phyloP scores from a whole-genome alignment of 2,329 filamentous ascomycete genomes.

The Diaporthe helianthi region DNA sequence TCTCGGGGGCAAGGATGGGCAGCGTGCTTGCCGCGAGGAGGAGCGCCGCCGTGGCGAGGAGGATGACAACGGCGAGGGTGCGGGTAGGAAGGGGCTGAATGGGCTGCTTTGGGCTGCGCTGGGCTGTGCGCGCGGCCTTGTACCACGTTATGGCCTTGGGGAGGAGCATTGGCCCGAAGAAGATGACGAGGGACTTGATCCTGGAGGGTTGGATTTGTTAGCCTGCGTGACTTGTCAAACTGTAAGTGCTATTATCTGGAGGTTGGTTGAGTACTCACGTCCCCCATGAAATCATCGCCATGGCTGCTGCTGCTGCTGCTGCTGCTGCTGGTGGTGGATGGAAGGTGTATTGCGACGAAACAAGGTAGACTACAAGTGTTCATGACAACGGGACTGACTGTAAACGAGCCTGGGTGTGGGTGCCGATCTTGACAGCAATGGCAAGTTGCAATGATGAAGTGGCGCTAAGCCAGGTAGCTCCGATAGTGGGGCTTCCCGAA shows the following conservation, averaged over 20 bases:
- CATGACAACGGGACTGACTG: background rate
- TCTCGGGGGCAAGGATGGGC: constrained; percentile 74
- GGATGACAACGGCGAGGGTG: constrained; percentile 66
- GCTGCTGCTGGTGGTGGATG: constrained; percentile 26
- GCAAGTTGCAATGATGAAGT: background rate
- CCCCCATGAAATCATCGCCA: constrained; percentile 54
- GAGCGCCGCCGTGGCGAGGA: constrained; percentile 53
- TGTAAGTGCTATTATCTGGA: background rate
- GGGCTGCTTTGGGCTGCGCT: constrained; percentile 52
- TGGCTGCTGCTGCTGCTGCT: constrained; percentile 38
- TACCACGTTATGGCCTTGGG: constrained; percentile 72
- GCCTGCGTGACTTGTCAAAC: background rate
- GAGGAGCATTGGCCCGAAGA: constrained; percentile 75
- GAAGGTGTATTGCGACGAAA: background rate
- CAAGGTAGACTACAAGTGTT: constrained; percentile 9
- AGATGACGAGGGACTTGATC: constrained; percentile 62
- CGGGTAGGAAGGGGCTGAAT: constrained; percentile 65
- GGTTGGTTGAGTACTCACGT: constrained; percentile 52
- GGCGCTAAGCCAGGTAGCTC: constrained; percentile 17
- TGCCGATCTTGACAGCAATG: constrained; percentile 21
- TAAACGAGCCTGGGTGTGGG: background rate
- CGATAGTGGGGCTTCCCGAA: constrained; percentile 15
- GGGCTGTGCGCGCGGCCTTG: constrained; percentile 58
- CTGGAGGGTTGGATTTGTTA: constrained; percentile 42
- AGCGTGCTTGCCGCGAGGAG: constrained; percentile 69